These are phyloP conservation scores for Entomortierella beljakovae DNA, from an alignment of 192 early-diverging fungal genomes.

Conservation along the genomic window DNA sequence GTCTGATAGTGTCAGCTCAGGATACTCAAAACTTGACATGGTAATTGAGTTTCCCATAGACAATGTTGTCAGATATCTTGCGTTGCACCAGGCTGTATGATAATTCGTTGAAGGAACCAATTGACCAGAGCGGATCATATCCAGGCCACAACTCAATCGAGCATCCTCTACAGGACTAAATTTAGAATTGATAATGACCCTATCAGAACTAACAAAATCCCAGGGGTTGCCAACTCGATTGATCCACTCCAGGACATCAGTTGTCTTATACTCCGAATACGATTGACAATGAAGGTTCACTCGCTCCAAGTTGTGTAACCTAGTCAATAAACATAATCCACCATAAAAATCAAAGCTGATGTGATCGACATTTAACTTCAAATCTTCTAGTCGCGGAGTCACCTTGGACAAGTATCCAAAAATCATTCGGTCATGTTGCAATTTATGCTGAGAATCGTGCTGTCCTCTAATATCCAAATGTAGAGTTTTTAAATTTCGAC, in stretches of 20 bases:
- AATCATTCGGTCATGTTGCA: slow-evolving; percentile 15
- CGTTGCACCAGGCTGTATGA: neutral
- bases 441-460: slow-evolving; percentile 9
- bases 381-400: slow-evolving; percentile 5
- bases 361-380: slow-evolving; percentile 3
- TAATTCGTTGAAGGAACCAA: neutral
- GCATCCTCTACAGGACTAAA: neutral
- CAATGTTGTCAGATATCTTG: neutral
- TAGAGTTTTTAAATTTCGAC: slow-evolving; percentile 5
- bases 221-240: slow-evolving; percentile 16
- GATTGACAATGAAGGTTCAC: slow-evolving; percentile 14
- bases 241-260: slow-evolving; percentile 20
- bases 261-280: slow-evolving; percentile 6
- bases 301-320: slow-evolving; percentile 12
- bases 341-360: slow-evolving; percentile 7
- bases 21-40: neutral
- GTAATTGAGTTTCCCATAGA: neutral
- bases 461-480: slow-evolving; percentile 12
- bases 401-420: slow-evolving; percentile 22
- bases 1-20: slow-evolving; percentile 2
- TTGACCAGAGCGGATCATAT: slow-evolving; percentile 1
- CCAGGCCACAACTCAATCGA: slow-evolving; percentile 5
- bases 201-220: slow-evolving; percentile 5
- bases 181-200: neutral
- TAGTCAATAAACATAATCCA: slow-evolving; percentile 16